Percentiles rank a stretch among this genome's conserved stretches.
phyloP scores from a whole-genome alignment of 805 yeast genomes.

The Candida endomychidarum region DNA sequence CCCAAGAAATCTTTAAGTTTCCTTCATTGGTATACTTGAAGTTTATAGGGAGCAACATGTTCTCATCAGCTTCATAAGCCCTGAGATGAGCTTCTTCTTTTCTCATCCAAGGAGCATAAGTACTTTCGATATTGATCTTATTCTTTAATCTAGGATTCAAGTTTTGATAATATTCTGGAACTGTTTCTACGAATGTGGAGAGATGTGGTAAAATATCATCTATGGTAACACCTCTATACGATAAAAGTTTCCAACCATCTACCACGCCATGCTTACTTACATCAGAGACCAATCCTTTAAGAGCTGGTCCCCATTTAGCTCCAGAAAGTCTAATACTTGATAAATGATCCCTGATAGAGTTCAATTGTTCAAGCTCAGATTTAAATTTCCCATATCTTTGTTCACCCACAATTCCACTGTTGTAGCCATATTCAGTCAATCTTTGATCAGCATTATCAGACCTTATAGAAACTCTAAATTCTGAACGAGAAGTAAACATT shows the following conservation, averaged over 20 bases:
- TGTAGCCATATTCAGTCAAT: slow-evolving; percentile 66
- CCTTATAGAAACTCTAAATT: slow-evolving; percentile 84
- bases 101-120: slow-evolving; percentile 74
- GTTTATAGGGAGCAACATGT: slow-evolving; percentile 63
- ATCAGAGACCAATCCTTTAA: slow-evolving; percentile 50
- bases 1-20: slow-evolving; percentile 58
- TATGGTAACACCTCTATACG: slow-evolving; percentile 47
- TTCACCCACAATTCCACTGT: slow-evolving; percentile 64
- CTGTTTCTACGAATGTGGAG: slow-evolving; percentile 18
- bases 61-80: slow-evolving; percentile 85
- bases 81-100: slow-evolving; percentile 69
- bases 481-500: slow-evolving; percentile 96
- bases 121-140: slow-evolving; percentile 75
- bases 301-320: slow-evolving; percentile 56
- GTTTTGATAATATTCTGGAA: slow-evolving; percentile 27
- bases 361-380: slow-evolving; percentile 45
- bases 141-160: slow-evolving; percentile 45
- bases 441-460: slow-evolving; percentile 93
- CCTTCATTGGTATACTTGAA: slow-evolving; percentile 62
- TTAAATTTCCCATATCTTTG: slow-evolving; percentile 52
- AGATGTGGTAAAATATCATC: slow-evolving; percentile 31
- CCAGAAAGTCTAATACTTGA: slow-evolving; percentile 49
- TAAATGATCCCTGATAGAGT: slow-evolving; percentile 47
- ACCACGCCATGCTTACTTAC: slow-evolving; percentile 39
- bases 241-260: slow-evolving; percentile 68